Base-by-base conservation (phyloP, 129 eudicot genomes). In the Scalesia atractyloides region DNA sequence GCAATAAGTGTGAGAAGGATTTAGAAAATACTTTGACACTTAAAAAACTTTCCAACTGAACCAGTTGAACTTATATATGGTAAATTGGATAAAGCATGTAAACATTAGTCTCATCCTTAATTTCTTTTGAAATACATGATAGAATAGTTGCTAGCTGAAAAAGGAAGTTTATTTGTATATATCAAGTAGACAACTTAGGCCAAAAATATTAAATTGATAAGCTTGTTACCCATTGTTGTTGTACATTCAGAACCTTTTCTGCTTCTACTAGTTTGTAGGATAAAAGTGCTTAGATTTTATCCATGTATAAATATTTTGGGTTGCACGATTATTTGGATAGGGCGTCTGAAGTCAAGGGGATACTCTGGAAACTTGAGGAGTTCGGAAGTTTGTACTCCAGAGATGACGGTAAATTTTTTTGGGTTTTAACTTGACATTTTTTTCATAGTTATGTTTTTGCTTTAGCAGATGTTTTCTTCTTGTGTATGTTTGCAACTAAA, bases 301-400 rank as follows among this genome's bases (percentile, higher is more conserved):
- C 11, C 30, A 33, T 49, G 39, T 63, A 49, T 62, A 36, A 50
- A 48, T 49, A 50, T 63, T 48, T 48, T 61, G 52, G 70, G 74
- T 24, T 44, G 43, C 59, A 20, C 36, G 52, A 18, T 78, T 60
- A 68, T 20, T 49, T 57, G 13, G 50, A 63, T 73, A 90, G 99
- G 89, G 56, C 82, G 70, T 41, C 24, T 79, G 51, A 89, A 82
- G 82, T 66, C 96, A 24, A 81, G 86, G 85, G 85, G 83, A 47
- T 94, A 86, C 64, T 81, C 97, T 69, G 96, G 91, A 77, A 84
- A 72, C 74, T 70, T 84, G 66, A 86, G 83, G 76, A 79, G 84
- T 74, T 81, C 96, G 20, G 99, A 94, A 58, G 53, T 82, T 14
- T 78, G 82, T 82, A 94, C 99, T 75, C 97, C 99, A 53, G 99